These are phyloP conservation scores for Pseudomonodictys pantanalensis DNA, from an alignment of 495 filamentous ascomycete genomes.

Conservation along the genomic window DNA sequence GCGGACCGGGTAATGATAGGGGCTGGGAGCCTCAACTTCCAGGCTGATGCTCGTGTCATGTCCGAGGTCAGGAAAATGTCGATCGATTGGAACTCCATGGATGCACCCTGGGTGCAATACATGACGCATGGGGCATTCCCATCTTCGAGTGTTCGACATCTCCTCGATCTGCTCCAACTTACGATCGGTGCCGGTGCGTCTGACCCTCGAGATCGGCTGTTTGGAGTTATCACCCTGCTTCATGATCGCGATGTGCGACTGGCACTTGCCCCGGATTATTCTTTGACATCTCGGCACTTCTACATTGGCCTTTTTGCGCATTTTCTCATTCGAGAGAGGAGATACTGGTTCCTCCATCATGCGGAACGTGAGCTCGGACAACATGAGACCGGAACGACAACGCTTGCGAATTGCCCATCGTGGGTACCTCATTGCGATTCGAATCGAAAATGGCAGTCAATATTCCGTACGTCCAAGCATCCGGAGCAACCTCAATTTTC, in stretches of 20 bases:
- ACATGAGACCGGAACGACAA: too few species aligned
- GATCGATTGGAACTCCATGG: not conserved
- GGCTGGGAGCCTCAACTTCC: conserved; percentile 30
- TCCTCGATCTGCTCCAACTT: conserved; percentile 11
- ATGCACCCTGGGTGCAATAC: not conserved
- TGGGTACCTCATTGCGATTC: not conserved
- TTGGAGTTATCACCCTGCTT: conserved; percentile 28
- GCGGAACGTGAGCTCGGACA: too few species aligned
- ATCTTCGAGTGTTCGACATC: not conserved
- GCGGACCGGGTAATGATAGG: conserved; percentile 25
- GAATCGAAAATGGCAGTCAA: not conserved
- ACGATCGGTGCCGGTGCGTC: conserved; percentile 17
- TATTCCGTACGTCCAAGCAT: not conserved
- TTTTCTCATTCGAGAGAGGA: not conserved
- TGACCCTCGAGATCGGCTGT: conserved; percentile 32
- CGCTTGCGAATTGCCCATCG: too few species aligned
- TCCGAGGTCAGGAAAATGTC: not conserved
- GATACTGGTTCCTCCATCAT: not conserved
- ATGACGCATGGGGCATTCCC: not conserved
- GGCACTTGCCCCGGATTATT: conserved; percentile 28
- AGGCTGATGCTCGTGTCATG: not conserved
- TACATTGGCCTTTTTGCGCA: conserved; percentile 35
- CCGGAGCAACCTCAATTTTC: not conserved
- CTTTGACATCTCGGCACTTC: conserved; percentile 26
- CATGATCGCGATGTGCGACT: not conserved